Base-by-base conservation (phyloP, 306 rosid species). In the Acmispon strigosus region DNA sequence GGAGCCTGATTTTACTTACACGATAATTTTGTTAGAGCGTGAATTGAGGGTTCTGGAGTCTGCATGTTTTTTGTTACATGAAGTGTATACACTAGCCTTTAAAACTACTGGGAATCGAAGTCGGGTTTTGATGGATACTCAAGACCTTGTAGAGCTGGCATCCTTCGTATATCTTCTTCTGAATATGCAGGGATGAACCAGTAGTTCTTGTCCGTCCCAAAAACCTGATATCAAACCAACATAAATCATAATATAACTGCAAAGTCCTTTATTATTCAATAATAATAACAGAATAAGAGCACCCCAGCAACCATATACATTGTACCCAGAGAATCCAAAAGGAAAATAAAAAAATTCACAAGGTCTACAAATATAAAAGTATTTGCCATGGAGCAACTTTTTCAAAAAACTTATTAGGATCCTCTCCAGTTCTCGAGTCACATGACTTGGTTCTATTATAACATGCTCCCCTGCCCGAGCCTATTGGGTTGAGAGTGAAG, bases 151-250 rank as follows among this genome's bases (percentile, higher is more conserved):
- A 95, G 96, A 3, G 87, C 99, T 3, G 99, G 97, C 84, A 89
- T 87, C 73, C 85, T 84, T 71, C 97, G 85, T 12, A 86, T 44
- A 78, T 95, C 99, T 81, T 95, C 99, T 42, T 91, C 99, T 3
- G 96, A 89, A 78, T 95, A 95, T 32, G 91, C 87, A 10, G 99
- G 99, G 79, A 95, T 79, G 70, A 89, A 80, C 99, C 99, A 95
- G 87, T 89, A 95, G 45, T 70, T 81, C 84, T 85, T 89, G 83
- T 91, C 96, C 69, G 81, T 74, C 36, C 99, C 99, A 69, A 95
- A 95, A 12, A 95, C 99, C 99, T 95, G 83, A 62, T 36, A 29
- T n/a, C 58, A 61, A 56, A 49, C 12, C 63, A 59, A 53, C 72
- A 82, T 14, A 20, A 45, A 62, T 24, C 72, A 58, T 14, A 45